Evolutionary conservation across 495 filamentous ascomycete species (phyloP), one percentile per base, ranked within the genome.

Genomic region (Penicillium soppii): DNA sequence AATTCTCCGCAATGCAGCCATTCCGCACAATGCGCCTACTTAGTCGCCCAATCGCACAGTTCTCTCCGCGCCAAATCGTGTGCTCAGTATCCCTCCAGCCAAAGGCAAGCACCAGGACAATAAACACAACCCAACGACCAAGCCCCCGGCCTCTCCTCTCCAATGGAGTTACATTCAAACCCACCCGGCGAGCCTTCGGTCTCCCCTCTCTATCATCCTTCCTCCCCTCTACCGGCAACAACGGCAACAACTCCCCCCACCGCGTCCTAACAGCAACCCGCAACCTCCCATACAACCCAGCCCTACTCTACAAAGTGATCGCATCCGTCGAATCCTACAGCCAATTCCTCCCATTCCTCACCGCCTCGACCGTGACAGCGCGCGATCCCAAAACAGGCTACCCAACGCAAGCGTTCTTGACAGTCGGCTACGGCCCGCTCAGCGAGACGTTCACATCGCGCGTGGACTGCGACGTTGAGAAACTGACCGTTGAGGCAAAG

Each of bases 271-370:
- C 77, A 52, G 90, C 89, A 16, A 76, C 80, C 36, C 87, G 89
- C 53, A 86, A 78, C n/a, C 86, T 98, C 52, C 88, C 89, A 22
- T 95, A 95, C 79, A 70, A 82, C 1, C 76, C 84, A 39, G 48
- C 61, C 4, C 70, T 80, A 0, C 81, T 98, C 57, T 97, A 90
- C 85, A 72, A 73, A 49, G 74, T 96, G 26, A 89, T 97, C 67
- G 80, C 90, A 63, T 89, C 95, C 65, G 84, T 96, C 54, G 77
- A 86, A 67, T 81, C 79, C 57, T 98, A 97, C 83, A 69, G 71
- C 35, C 59, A 71, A 54, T 97, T 95, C 82, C 82, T 96, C 25
- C 92, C 92, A 7, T 95, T 94, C 82, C 91, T 91, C 69, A 74
- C 76, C 10, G 71, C 74, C 6, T 89, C 87, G 2, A 77, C 68